Base-by-base conservation (phyloP, 208 protist genomes). In the Vickermania ingenoplastis region DNA sequence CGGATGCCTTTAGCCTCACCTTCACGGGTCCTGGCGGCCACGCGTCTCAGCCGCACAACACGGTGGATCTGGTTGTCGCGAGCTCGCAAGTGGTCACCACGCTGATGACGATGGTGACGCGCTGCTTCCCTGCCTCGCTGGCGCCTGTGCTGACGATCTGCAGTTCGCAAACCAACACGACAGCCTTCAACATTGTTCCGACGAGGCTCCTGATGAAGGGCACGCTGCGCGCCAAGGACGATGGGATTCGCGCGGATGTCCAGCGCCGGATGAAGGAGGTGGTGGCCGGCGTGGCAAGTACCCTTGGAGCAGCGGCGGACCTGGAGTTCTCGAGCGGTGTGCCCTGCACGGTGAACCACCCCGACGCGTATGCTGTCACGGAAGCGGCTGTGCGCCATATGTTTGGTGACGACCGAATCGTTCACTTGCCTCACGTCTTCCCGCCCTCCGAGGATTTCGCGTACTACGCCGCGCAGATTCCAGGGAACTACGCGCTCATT, bases 121-220 rank as follows among this genome's bases (percentile, higher is more conserved):
- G 80, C 31, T 61, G 64, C 26, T 72, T 81, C 41, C 62, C 66
- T 23, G 59, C 73, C 7, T 53, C 58, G 11, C 54, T 60, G 24
- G 69, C 73, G 13, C 79, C 79, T 0, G 71, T 86, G n/a, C 53
- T 83, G n/a, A 81, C 71, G 21, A 41, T 87, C 24, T 48, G 67
- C 28, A 65, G 63, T 5, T 64, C 81, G 28, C 48, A 65, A 25
- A 67, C 76, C 23, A 65, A 65, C 49, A 73, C 63, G 24, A 73
- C 73, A 60, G 73, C 65, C 73, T 83, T 71, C 61, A 86, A 82
- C 45, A 71, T 86, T 31, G 77, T 86, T 25, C 66, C 80, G 2
- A 68, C 81, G 31, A 63, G 28, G 45, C 73, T 75, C 7, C 61
- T 65, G 31, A 27, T 86, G 56, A 73, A 75, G 22, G 66, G 74